phyloP scores from a whole-genome alignment of 805 yeast genomes.

The Metschnikowia borealis region DNA sequence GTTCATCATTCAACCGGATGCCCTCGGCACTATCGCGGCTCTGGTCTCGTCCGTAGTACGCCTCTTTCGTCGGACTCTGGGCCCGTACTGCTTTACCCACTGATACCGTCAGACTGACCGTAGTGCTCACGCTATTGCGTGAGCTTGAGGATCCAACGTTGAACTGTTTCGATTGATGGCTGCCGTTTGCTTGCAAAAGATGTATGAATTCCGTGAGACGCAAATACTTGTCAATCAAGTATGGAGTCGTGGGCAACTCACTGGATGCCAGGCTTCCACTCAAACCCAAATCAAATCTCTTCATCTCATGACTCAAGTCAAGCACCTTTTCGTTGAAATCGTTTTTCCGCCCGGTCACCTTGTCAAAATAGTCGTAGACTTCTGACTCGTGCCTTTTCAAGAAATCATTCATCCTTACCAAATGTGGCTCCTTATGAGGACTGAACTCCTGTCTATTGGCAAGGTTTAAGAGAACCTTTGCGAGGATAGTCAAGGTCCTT shows the following conservation, averaged over 20 bases:
- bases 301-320: constrained; percentile 53
- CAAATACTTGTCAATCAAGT: constrained; percentile 60
- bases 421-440: constrained; percentile 82
- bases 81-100: constrained; percentile 1
- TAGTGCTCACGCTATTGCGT: constrained; percentile 12
- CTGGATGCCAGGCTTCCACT: constrained; percentile 45
- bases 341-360: constrained; percentile 63
- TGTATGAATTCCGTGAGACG: constrained; percentile 56
- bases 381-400: constrained; percentile 54
- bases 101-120: constrained; percentile 10
- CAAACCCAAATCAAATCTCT: constrained; percentile 54
- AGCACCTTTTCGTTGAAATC: constrained; percentile 59
- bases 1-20: constrained; percentile 22
- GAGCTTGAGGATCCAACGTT: constrained; percentile 9
- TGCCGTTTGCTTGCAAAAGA: constrained; percentile 31
- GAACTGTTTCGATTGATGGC: neutral
- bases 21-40: constrained; percentile 18
- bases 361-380: constrained; percentile 64
- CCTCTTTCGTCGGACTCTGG: constrained; percentile 1
- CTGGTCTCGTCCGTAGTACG: constrained; percentile 5
- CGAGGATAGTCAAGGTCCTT: constrained; percentile 74
- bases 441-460: constrained; percentile 70
- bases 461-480: constrained; percentile 74
- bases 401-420: constrained; percentile 66
- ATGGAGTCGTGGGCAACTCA: constrained; percentile 68